A percentile compares a stretch with the other conserved stretches of the same genome.
phyloP scores from a whole-genome alignment of 75 land plant species.

The Adiantum capillusveneris region DNA sequence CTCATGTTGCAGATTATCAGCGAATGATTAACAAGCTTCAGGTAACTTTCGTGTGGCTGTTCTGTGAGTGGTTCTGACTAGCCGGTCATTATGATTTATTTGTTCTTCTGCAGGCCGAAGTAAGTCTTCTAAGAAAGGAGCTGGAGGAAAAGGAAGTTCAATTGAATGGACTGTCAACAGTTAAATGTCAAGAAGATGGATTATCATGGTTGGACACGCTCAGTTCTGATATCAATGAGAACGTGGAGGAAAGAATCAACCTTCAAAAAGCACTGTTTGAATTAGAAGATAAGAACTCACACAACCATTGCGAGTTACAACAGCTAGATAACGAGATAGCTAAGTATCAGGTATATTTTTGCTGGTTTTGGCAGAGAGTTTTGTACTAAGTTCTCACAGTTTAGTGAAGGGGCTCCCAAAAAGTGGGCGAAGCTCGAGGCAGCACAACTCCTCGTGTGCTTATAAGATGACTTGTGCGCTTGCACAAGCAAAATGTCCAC shows the following conservation, averaged over 20 bases:
- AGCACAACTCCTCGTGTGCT: too few relatives aligned
- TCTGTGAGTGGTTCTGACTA: neutral
- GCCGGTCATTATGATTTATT: too few relatives aligned
- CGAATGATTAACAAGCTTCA: slow-evolving; percentile 93
- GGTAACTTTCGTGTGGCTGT: slow-evolving; percentile 26
- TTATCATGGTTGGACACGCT: slow-evolving; percentile 77
- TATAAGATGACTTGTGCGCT: too few relatives aligned
- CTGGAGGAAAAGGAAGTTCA: slow-evolving; percentile 83
- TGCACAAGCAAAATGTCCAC: too few relatives aligned
- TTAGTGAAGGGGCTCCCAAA: too few relatives aligned
- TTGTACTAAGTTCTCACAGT: too few relatives aligned
- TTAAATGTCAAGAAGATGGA: slow-evolving; percentile 69
- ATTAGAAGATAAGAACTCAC: slow-evolving; percentile 79
- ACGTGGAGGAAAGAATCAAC: slow-evolving; percentile 90
- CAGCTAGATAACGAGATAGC: slow-evolving; percentile 87
- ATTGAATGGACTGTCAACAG: slow-evolving; percentile 54
- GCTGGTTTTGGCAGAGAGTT: too few relatives aligned
- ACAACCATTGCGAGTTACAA: slow-evolving; percentile 76
- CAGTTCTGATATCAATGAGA: slow-evolving; percentile 84
- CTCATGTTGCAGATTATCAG: slow-evolving; percentile 92
- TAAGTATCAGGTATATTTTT: slow-evolving; percentile 46
- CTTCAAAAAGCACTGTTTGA: slow-evolving; percentile 94
- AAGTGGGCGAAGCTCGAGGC: too few relatives aligned
- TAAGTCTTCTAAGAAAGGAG: slow-evolving; percentile 59
- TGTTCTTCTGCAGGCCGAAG: slow-evolving; percentile 61